Base-by-base conservation (phyloP, 371 early-diverging fungal species). In the Mucor plumbeus region DNA sequence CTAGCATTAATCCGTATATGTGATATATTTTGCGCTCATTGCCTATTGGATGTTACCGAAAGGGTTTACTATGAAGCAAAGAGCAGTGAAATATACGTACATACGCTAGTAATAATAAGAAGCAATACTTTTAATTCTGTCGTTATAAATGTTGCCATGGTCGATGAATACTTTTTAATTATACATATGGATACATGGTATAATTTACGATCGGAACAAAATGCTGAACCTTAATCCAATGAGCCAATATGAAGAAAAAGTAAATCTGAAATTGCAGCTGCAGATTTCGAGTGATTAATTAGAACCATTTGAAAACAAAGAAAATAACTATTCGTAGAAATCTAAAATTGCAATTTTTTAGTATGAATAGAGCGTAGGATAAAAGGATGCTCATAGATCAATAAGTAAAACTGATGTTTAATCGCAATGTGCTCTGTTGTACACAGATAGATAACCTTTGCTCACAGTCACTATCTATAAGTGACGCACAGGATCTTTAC, bases 401-500 rank as follows among this genome's bases (percentile, higher is more conserved):
- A 19, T 50, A 10, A 8, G 11, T 19, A 50, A 50, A 21, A 21
- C 50, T 50, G 50, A 50, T 50, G 11, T 50, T 50, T 11, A 21
- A 50, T 50, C 44, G 11, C 8, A 50, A 4, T 26, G 50, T 50
- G 17, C 50, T 11, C 26, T 50, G 50, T 50, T 50, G 50, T 50
- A 50, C 50, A 50, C 50, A 50, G 50, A 50, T 50, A 50, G 50
- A 50, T 19, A 50, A 50, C 26, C 44, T 48, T 21, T 50, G 13
- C 50, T 5, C 43, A 41, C 50, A 50, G 50, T 50, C 50, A 50
- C 50, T 50, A 50, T 50, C 44, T 44, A 8, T 5, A 15, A 17
- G 44, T 44, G 44, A 44, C 44, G 44, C 44, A 8, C 44, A 44
- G 44, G 1, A 15, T 15, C 17, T 17, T 44, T 44, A 44, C 44